Base-by-base conservation (phyloP, 75 land plant species). In the Sequoia sempervirens region DNA sequence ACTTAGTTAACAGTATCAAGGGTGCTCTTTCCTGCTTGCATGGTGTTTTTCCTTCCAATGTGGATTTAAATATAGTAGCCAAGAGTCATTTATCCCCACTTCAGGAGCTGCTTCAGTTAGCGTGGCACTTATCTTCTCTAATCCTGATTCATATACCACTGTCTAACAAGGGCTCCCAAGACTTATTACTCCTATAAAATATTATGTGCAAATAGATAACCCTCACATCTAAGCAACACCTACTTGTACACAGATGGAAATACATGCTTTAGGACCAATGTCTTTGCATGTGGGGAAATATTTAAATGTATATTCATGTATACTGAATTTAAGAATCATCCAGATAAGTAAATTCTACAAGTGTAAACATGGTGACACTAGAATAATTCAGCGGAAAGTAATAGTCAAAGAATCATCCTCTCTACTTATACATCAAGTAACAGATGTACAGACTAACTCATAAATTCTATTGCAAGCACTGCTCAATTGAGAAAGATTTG, bases 371-470 rank as follows among this genome's bases (percentile, higher is more conserved):
- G 34, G 72, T 69, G 34, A 30, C 72, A 69, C 23, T 78, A 43
- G 13, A 43, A 45, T 26, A 78, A 26, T 78, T 23, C 28, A 26
- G 45, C 45, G n/a, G 28, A 78, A 37, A 78, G 50, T 11, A 78
- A 41, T 78, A 11, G 45, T 43, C n/a, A 78, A 18, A 78, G 50
- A 41, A 45, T 43, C 80, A 78, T 45, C 80, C 52, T 26, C n/a
- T 32, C 46, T 53, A 41, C 28, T 82, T 26, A 36, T 18, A 37
- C 37, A 50, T 52, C 50, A 17, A 52, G 20, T 17, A 47, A 38
- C 58, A 64, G 73, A 30, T 64, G 32, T 30, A 80, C 81, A 84
- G 83, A 83, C 23, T 78, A 78, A 43, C 46, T 78, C 15, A n/a
- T 6, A 70, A 2, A 70, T 70, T 30, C 36, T 7, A 32, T 70